phyloP scores from a whole-genome alignment of 257 asterid species.

The Ligustrum vulgare region DNA sequence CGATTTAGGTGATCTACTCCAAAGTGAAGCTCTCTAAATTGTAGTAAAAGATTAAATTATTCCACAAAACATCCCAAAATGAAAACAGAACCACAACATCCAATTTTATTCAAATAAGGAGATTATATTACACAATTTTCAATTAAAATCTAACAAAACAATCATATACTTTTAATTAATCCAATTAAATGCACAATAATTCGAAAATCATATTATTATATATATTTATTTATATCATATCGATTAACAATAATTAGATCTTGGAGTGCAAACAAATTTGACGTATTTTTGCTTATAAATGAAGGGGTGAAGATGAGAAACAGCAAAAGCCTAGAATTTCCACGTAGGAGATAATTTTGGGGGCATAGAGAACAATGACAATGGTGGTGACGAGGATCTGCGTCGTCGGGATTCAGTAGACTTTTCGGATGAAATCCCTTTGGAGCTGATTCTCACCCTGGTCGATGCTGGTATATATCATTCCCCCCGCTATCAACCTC shows the following conservation, averaged over 20 bases:
- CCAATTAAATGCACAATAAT: too few species aligned
- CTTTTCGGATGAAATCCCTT: too few species aligned
- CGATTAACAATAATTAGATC: neutral
- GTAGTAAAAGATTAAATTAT: neutral
- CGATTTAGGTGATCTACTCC: neutral
- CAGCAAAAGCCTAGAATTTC: conserved; percentile 60
- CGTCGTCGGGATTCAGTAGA: too few species aligned
- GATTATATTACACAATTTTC: neutral
- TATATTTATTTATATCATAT: neutral
- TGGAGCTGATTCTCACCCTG: too few species aligned
- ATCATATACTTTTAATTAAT: neutral
- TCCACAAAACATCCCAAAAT: neutral
- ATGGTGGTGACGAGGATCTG: conserved; percentile 53
- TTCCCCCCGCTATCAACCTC: too few species aligned
- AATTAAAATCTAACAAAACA: neutral
- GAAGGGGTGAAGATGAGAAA: conserved; percentile 81
- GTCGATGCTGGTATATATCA: too few species aligned
- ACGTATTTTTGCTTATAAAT: conserved; percentile 47
- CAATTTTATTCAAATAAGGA: too few species aligned
- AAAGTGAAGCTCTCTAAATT: neutral
- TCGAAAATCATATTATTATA: neutral
- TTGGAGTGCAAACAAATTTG: neutral
- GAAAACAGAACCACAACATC: neutral
- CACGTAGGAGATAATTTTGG: conserved; percentile 79
- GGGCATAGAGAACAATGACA: conserved; percentile 67